Evolutionary conservation across 108 stramenopile species (phyloP).

Genomic region (Aureococcus anophagefferens): DNA sequence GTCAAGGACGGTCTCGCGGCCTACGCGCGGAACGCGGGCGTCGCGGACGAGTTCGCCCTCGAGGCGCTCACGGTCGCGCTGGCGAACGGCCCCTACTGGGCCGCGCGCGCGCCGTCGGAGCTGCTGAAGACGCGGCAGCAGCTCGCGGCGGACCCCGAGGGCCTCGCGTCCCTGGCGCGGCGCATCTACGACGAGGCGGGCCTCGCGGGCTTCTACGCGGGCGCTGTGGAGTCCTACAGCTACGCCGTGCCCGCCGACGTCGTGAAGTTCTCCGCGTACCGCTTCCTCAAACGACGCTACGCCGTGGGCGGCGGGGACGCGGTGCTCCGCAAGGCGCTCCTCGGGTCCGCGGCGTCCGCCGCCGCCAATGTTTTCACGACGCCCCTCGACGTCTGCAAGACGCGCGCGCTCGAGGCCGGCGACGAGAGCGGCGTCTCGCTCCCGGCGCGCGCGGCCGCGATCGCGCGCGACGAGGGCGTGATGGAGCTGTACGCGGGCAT

Average conservation of each 20-base stretch:
- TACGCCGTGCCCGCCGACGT: conserved; percentile 34
- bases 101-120: conserved; percentile 27
- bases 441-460: conserved; percentile 5
- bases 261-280: conserved; percentile 34
- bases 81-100: conserved; percentile 37
- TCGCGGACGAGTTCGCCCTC: neutral
- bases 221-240: conserved; percentile 23
- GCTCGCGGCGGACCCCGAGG: neutral
- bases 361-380: conserved; percentile 27
- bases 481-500: conserved; percentile 22
- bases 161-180: neutral
- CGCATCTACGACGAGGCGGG: conserved; percentile 13
- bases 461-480: conserved; percentile 18
- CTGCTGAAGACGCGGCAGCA: conserved; percentile 28
- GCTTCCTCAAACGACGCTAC: conserved; percentile 8
- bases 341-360: conserved; percentile 24
- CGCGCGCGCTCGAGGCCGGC: conserved; percentile 19
- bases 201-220: conserved; percentile 17
- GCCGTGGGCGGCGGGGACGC: neutral
- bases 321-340: conserved; percentile 21
- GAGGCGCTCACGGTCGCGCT: conserved; percentile 22
- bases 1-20: conserved; percentile 25
- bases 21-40: conserved; percentile 4
- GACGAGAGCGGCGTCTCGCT: neutral
- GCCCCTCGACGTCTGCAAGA: conserved; percentile 31